Base-by-base conservation (phyloP, 2,329 filamentous ascomycete species). In the Claviceps purpurea region DNA sequence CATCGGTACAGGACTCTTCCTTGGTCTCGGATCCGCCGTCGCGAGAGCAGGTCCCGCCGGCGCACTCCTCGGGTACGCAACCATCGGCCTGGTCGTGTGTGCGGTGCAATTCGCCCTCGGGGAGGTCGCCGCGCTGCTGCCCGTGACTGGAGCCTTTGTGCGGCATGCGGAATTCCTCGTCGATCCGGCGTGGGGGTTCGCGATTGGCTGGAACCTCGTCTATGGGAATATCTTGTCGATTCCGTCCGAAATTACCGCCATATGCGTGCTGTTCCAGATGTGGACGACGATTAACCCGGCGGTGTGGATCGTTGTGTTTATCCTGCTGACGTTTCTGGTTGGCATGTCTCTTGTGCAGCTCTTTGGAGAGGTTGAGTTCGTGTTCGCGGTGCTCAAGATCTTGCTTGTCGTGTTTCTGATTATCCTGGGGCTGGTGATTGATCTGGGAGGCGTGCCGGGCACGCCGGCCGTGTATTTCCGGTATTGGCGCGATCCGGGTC, bases 401-500 rank as follows among this genome's bases (percentile, higher is more conserved):
- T 65, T 78, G 3, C 70, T 85, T 18, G 77, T 85, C 47, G 64
- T 84, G 54, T 77, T 78, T 50, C 69, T 86, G 54, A 78, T 81
- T 58, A 72, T 83, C 50, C 75, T 82, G 57, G 77, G 78, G 14
- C 65, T 84, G 34, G 71, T 84, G 53, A 79, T 84, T 58, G 76
- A 81, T 59, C 71, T 83, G 1, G 81, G 81, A 34, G 81, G 80
- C 47, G 72, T 79, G 2, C 75, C 80, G 0, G 77, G 78, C 4
- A 74, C 74, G 0, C 71, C 76, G 20, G 70, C 76, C 4, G 73
- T 81, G 50, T 84, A 84, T 2, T 87, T 87, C 64, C 66, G 72
- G 41, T 87, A 85, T 65, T 89, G 85, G 85, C 76, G 71, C 50
- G 65, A 81, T 37, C 84, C 85, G 0, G 84, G 82, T 1, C 79